Percentiles rank a stretch among this genome's conserved stretches.
phyloP scores from a whole-genome alignment of 2,329 filamentous ascomycete genomes.

The Xylariales sp. region DNA sequence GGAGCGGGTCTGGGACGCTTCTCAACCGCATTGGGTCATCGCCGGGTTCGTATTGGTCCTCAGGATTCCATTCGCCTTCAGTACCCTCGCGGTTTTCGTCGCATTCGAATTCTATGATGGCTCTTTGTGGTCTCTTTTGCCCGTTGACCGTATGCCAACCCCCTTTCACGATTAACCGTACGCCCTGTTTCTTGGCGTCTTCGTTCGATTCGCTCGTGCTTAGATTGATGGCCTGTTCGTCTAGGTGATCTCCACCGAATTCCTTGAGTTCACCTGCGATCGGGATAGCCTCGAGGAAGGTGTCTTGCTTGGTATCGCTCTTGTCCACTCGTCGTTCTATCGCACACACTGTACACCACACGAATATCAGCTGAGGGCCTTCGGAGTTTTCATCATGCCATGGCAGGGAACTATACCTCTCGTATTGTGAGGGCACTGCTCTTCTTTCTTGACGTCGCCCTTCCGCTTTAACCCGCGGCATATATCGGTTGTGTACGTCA shows the following conservation, averaged over 20 bases:
- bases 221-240: slow-evolving; percentile 62
- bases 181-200: slow-evolving; percentile 65
- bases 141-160: slow-evolving; percentile 49
- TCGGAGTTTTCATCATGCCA: not conserved
- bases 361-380: not conserved
- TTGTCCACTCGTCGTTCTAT: slow-evolving; percentile 56
- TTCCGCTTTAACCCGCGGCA: slow-evolving; percentile 63
- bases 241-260: slow-evolving; percentile 53
- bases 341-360: slow-evolving; percentile 61
- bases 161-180: slow-evolving; percentile 65
- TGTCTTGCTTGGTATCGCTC: slow-evolving; percentile 41
- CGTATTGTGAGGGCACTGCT: slow-evolving; percentile 65
- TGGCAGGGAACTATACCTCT: slow-evolving; percentile 48
- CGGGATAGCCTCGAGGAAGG: slow-evolving; percentile 54
- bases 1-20: slow-evolving; percentile 26
- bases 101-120: slow-evolving; percentile 82
- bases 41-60: slow-evolving; percentile 46
- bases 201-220: slow-evolving; percentile 58
- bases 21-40: slow-evolving; percentile 15
- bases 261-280: slow-evolving; percentile 68
- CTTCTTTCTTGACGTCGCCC: slow-evolving; percentile 47
- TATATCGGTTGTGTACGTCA: slow-evolving; percentile 76
- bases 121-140: slow-evolving; percentile 59
- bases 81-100: slow-evolving; percentile 66
- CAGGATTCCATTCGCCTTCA: slow-evolving; percentile 61